These are phyloP conservation scores for Chaetomium tenue DNA, from an alignment of 495 filamentous ascomycete species.

Conservation along the genomic window DNA sequence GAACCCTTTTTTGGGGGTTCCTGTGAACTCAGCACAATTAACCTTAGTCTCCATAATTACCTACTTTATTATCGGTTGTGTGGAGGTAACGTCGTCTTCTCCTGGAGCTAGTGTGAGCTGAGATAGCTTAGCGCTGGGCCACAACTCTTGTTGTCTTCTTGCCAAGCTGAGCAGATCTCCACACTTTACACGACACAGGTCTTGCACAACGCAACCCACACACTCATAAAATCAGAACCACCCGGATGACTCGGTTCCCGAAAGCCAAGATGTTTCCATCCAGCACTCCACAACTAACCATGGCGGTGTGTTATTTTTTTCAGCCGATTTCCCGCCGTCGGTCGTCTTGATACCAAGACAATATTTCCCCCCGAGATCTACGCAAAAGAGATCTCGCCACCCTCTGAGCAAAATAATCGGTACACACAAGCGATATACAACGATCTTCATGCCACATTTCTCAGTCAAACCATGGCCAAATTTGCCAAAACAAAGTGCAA, in stretches of 20 bases:
- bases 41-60: not conserved
- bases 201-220: not conserved
- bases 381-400: too few species aligned
- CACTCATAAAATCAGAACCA: not conserved
- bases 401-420: too few species aligned
- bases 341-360: not conserved
- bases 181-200: not conserved
- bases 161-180: constrained; percentile 3
- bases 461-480: too few species aligned
- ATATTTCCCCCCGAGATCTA: too few species aligned
- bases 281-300: too few species aligned
- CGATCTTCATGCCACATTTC: too few species aligned
- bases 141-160: not conserved
- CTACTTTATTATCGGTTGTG: not conserved
- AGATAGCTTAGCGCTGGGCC: too few species aligned
- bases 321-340: too few species aligned
- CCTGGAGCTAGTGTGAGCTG: not conserved
- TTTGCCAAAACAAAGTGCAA: too few species aligned
- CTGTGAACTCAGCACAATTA: constrained; percentile 1
- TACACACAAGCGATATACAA: too few species aligned
- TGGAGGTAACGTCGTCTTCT: not conserved
- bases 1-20: not conserved
- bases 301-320: too few species aligned
- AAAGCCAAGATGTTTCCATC: too few species aligned
- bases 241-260: not conserved